phyloP scores from a whole-genome alignment of 192 early-diverging fungal genomes.

The Backusella circina region DNA sequence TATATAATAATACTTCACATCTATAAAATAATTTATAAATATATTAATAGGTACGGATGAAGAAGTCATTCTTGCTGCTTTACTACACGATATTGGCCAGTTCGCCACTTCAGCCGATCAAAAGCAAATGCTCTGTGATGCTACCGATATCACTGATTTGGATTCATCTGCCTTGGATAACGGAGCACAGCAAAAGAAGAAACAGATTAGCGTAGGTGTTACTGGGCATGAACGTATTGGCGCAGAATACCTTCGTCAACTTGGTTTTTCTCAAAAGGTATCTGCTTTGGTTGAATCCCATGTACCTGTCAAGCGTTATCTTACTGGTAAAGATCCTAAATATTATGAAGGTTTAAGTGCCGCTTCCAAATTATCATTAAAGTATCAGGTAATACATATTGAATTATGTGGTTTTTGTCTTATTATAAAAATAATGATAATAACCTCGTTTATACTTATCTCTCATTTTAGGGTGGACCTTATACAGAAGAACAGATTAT shows the following conservation, averaged over 20 bases:
- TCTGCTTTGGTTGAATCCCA: constrained; percentile 51
- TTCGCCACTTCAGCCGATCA: constrained; percentile 45
- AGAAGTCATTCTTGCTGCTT: constrained; percentile 48
- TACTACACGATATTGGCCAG: constrained; percentile 59
- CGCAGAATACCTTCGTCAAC: constrained; percentile 47
- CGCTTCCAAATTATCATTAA: constrained; percentile 50
- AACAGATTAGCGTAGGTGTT: constrained; percentile 37
- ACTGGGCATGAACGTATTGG: constrained; percentile 54
- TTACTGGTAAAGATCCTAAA: constrained; percentile 41
- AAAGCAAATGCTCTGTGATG: constrained; percentile 44
- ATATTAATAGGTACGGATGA: constrained; percentile 35
- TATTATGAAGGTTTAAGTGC: constrained; percentile 46
- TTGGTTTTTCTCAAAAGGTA: constrained; percentile 53
- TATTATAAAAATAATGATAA: not conserved
- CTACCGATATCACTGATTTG: constrained; percentile 13
- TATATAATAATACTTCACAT: not conserved
- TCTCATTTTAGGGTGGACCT: constrained; percentile 34
- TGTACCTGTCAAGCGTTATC: constrained; percentile 55
- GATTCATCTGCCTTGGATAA: constrained; percentile 17
- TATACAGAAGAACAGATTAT: constrained; percentile 37
- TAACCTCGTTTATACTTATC: not conserved
- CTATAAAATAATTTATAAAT: not conserved
- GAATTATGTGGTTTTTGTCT: not conserved
- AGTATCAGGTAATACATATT: constrained; percentile 37
- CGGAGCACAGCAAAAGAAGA: not conserved